Conservation (phyloP, 225 moss, liverwort and hornwort species). For the Asterella californica region DNA sequence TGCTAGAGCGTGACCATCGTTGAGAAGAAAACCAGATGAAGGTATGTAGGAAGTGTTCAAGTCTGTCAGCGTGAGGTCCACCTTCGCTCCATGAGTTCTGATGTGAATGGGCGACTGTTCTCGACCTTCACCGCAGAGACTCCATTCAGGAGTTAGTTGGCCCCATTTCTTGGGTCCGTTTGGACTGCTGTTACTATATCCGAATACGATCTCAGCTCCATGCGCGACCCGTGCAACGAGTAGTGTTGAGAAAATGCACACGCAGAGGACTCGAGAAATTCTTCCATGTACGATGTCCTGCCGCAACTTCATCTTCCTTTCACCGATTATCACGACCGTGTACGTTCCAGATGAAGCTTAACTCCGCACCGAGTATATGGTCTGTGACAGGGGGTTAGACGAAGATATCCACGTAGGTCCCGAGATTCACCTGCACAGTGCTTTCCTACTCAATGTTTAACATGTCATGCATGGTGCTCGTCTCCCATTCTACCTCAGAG, state of each 20-base stretch:
- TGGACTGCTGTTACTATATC: constrained; percentile 1
- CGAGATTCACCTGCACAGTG: no score
- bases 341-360: no score
- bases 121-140: constrained; percentile 8
- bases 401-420: no score
- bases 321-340: no score
- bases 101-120: constrained; percentile 25
- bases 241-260: not conserved
- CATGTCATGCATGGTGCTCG: no score
- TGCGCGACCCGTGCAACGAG: no score
- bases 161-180: constrained; percentile 26
- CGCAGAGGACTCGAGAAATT: not conserved
- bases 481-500: no score
- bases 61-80: not conserved
- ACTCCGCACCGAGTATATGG: no score
- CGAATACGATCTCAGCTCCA: not conserved
- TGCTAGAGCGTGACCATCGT: constrained; percentile 14
- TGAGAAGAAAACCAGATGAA: constrained; percentile 1
- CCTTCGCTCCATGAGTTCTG: not conserved
- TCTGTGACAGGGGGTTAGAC: no score
- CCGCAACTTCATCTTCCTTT: no score
- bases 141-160: constrained; percentile 12
- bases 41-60: constrained; percentile 24
- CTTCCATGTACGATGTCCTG: not conserved
- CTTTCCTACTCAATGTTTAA: no score